Evolutionary conservation across 371 early-diverging fungal genomes (phyloP).

Genomic region (Saksenaea oblongispora): DNA sequence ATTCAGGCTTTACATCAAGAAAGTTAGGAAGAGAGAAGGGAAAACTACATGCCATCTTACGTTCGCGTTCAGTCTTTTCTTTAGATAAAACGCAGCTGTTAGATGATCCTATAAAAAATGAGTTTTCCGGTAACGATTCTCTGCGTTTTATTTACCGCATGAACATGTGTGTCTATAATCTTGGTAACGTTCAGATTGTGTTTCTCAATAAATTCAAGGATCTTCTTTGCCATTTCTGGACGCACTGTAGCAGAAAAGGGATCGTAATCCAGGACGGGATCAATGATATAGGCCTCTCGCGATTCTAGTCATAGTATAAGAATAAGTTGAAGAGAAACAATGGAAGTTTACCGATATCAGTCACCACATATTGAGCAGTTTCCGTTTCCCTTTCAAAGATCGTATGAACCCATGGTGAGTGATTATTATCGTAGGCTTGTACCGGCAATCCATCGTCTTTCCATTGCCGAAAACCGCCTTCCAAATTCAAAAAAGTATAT

Average conservation of each 20-base stretch:
- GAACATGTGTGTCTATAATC: constrained; percentile 52
- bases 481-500: constrained; percentile 21
- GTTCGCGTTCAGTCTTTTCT: constrained; percentile 25
- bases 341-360: constrained; percentile 43
- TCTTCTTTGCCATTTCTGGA: constrained; percentile 23
- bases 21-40: constrained; percentile 1
- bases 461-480: constrained; percentile 43
- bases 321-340: neutral
- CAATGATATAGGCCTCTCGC: constrained; percentile 44
- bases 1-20: constrained; percentile 27
- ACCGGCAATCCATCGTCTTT: constrained; percentile 29
- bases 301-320: constrained; percentile 21
- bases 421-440: constrained; percentile 39
- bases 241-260: constrained; percentile 34
- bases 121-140: too few relatives aligned
- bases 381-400: constrained; percentile 44
- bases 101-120: constrained; percentile 39
- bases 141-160: constrained; percentile 35
- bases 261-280: constrained; percentile 48
- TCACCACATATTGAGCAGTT: constrained; percentile 46
- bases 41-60: constrained; percentile 13
- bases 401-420: constrained; percentile 50
- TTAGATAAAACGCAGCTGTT: constrained; percentile 39
- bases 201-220: constrained; percentile 32
- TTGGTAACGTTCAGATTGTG: constrained; percentile 40